A percentile compares a stretch with the other conserved stretches of the same genome.
phyloP scores from a whole-genome alignment of 441 rosid genomes.

The Theobroma grandiflorum region DNA sequence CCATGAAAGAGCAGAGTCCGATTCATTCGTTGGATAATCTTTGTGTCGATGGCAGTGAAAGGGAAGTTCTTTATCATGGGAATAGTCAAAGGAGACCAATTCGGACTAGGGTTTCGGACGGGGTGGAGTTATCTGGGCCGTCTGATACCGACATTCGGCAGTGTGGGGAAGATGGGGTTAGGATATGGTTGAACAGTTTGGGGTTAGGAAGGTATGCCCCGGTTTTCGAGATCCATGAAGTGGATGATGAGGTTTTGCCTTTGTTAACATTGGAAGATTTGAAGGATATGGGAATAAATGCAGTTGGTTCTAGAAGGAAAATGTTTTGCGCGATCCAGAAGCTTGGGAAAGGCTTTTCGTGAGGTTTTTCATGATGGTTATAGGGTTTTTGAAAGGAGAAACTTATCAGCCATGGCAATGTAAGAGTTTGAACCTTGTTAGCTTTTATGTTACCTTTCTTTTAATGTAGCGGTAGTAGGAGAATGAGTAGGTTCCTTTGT shows the following conservation, averaged over 20 bases:
- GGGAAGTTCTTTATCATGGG: slow-evolving; percentile 44
- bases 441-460: background rate
- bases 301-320: slow-evolving; percentile 97
- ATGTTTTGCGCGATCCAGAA: slow-evolving; percentile 87
- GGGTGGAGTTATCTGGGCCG: slow-evolving; percentile 62
- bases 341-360: slow-evolving; percentile 87
- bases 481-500: slow-evolving; percentile 35
- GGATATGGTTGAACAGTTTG: slow-evolving; percentile 82
- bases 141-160: slow-evolving; percentile 55
- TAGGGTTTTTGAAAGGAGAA: slow-evolving; percentile 23
- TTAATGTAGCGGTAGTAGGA: slow-evolving; percentile 25
- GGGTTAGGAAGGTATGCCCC: slow-evolving; percentile 92
- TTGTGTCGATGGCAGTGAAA: slow-evolving; percentile 53
- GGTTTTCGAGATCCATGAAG: slow-evolving; percentile 93
- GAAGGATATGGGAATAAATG: slow-evolving; percentile 97
- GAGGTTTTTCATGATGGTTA: slow-evolving; percentile 31
- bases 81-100: slow-evolving; percentile 38
- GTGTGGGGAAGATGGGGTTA: slow-evolving; percentile 70
- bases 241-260: slow-evolving; percentile 92
- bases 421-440: slow-evolving; percentile 41
- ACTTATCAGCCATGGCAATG: slow-evolving; percentile 45
- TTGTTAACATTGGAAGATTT: slow-evolving; percentile 95
- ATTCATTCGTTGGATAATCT: slow-evolving; percentile 66
- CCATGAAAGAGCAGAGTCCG: slow-evolving; percentile 66
- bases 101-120: slow-evolving; percentile 44